Base-by-base conservation (phyloP, 345 rosid genomes). In the Hevea brasiliensis region DNA sequence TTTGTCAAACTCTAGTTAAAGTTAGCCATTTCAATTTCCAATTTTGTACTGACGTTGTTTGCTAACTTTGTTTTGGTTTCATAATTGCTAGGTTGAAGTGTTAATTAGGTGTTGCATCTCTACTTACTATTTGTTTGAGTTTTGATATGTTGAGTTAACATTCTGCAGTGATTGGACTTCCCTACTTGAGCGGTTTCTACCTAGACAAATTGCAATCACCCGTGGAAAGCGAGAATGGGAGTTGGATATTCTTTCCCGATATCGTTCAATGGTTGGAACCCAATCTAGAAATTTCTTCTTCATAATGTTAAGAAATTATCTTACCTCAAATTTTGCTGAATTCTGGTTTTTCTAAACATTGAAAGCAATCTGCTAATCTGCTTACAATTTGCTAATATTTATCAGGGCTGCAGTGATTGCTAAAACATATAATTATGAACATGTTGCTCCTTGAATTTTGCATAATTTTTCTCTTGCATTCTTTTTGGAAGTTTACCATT, bases 141-240 rank as follows among this genome's bases (percentile, higher is more conserved):
- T 72, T 60, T 76, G 60, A 65, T 67, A 1, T 17, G 58, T 20
- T 50, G 61, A 55, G 12, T 55, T 65, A 8, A n/a, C 29, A 24
- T 70, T 66, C 67, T n/a, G 35, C 73, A 95, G 98, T 67, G 97
- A 92, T 65, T 95, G 99, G 99, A 84, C 85, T 77, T 84, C 93
- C 44, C 97, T 95, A 58, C 86, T 95, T 60, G 99, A 95, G 74
- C 88, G 96, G 8, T 92, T 85, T 83, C 86, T 92, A 68, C 99
- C 98, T 2, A 87, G 98, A 75, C 98, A 92, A 84, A 89, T 95
- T 84, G 97, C 99, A 51, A 91, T 95, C 48, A 95, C 98, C 45
- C 87, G 96, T 80, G 98, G 89, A 79, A 92, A 93, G 83, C 89
- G 87, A 70, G 99, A 95, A 71, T 95, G 98, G 98, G 99, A 95